A percentile compares a stretch with the other conserved stretches of the same genome.
These are phyloP conservation scores for Heterobasidion annosum DNA, from an alignment of 1,284 basidiomycete genomes.

Conservation along the genomic window DNA sequence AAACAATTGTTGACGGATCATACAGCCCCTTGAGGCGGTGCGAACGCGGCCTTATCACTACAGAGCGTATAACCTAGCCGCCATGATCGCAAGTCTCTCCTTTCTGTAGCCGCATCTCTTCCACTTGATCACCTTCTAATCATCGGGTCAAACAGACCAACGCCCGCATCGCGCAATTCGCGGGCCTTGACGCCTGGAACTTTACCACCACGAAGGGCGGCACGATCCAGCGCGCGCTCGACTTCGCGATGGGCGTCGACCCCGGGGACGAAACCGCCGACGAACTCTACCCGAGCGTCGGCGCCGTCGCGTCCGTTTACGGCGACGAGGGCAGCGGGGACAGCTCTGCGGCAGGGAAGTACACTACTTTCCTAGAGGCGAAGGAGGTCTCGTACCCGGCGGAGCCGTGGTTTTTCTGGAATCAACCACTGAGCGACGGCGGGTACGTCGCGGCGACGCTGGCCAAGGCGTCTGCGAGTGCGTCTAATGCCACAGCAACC, in stretches of 20 bases:
- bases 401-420: constrained; percentile 44
- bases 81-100: constrained; percentile 7
- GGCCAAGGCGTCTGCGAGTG: background rate
- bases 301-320: constrained; percentile 41
- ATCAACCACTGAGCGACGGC: constrained; percentile 33
- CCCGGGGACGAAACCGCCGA: constrained; percentile 24
- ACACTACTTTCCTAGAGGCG: constrained; percentile 31
- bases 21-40: constrained; percentile 24
- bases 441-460: constrained; percentile 6
- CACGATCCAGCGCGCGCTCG: constrained; percentile 47
- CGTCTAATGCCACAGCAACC: too few relatives aligned
- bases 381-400: constrained; percentile 26
- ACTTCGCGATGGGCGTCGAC: constrained; percentile 42
- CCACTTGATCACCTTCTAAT: background rate
- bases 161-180: constrained; percentile 38
- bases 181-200: constrained; percentile 37
- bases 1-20: background rate
- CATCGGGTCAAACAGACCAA: constrained; percentile 32
- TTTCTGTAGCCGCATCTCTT: background rate
- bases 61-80: constrained; percentile 42
- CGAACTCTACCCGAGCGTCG: constrained; percentile 41
- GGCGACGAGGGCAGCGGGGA: constrained; percentile 31
- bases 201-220: constrained; percentile 34
- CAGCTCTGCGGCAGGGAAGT: constrained; percentile 25
- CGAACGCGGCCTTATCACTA: constrained; percentile 52